Evolutionary conservation across 176 grass and related monocot species (phyloP), one percentile per base, ranked within the genome.

Genomic region (Tillandsia leiboldiana): DNA sequence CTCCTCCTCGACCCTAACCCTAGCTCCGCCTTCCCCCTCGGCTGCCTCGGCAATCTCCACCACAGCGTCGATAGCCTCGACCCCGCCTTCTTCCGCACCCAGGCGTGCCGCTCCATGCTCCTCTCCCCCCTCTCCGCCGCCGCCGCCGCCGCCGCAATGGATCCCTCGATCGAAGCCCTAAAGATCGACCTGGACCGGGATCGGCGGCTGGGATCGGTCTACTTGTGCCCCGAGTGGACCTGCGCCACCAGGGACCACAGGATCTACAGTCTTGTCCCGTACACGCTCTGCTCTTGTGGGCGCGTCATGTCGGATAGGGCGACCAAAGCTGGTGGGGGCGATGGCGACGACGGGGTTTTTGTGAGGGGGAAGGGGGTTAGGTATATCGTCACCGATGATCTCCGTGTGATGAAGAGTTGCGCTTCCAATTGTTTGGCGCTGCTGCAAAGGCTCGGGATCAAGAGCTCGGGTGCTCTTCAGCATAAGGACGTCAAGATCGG

Each of bases 71-170:
- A 80, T 15, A 23, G 2, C 4, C 72, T 88, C 6, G 49, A 61
- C 33, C 0, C 2, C 0, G 52, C 72, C 8, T 64, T 50, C 65
- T 76, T 87, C 56, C 6, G 24, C 3, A 77, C 70, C 18, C 27
- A 20, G 10, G 77, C 81, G 0, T 77, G 85, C 77, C 80, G 74
- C 69, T 6, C 11, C 23, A 83, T 88, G 73, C 73, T 88, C 51
- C 70, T 88, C 13, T 8, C 0, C 0, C 81, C 73, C 0, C 10
- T 28, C 26, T 69, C 13, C 4, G 9, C 27, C 2, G 56, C 27
- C 3, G 2, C 73, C 0, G 10, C 28, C 26, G 73, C 13, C 4
- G 9, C 48, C 2, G 50, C 24, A 1, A 24, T 22, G 5, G 78
- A 51, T 6, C 1, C 0, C 0, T 22, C 27, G 0, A 65, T 48